Evolutionary conservation across 169 alveolate genomes (phyloP), one percentile per base, ranked within the genome.

Genomic region (Blepharisma undulans): DNA sequence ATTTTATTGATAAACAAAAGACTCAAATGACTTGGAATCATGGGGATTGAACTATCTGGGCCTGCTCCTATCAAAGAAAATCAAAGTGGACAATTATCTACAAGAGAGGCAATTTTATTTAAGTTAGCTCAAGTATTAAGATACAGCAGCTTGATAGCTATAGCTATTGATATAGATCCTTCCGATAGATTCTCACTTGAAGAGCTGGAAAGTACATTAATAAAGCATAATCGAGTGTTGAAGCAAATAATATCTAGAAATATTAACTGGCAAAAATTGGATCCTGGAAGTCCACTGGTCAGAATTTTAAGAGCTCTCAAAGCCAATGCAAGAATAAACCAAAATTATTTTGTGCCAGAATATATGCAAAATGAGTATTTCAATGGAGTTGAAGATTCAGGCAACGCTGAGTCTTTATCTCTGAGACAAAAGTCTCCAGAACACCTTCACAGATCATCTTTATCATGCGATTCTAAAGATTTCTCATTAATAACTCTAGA

Each of bases 41-140:
- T 61, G 72, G 91, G 84, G 7, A 86, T 86, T 48, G 32, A 60
- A 21, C 72, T 86, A 4, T 30, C 61, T 61, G 91, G 91, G 84
- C 84, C 91, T 22, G 91, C 91, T 22, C 91, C 91, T 22, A 71
- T 86, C 7, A 86, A 86, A 72, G 91, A 86, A 33, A 86, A 86
- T 85, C 36, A 29, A 86, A 86, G 84, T 71, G 91, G 91, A 30
- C 91, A 86, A 19, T 48, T 86, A 21, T 25, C 91, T 18, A 71
- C 30, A 6, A 60, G 72, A 27, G 91, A 86, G 61, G 82, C 84
- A 8, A 32, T 72, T 29, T 61, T 86, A 61, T 36, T 86, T 19
- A 29, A 86, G 22, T 72, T 86, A 25, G 91, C 91, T 34, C 30
- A 86, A 22, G 66, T 61, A 19, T 72, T 86, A 16, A 60, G 91